These are phyloP conservation scores for Panicum virgatum DNA, from an alignment of 202 grass and related monocot genomes.

Conservation along the genomic window DNA sequence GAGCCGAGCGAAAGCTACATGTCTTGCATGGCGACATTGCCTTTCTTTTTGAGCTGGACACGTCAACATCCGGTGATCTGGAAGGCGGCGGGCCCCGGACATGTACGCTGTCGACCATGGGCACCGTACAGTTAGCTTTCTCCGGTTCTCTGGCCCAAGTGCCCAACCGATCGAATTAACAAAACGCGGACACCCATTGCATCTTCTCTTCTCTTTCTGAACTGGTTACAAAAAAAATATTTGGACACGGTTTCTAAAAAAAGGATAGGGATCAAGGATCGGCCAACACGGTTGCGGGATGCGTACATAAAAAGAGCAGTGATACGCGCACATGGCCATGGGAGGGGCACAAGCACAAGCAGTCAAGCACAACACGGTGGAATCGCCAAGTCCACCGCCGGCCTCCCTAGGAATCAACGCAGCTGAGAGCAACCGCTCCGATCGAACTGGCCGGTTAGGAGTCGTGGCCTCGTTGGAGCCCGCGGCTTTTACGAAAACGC, in stretches of 20 bases:
- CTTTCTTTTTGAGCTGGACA: background rate
- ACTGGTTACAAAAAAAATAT: background rate
- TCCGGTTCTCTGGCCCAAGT: background rate
- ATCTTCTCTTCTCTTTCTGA: background rate
- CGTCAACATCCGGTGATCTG: conserved; percentile 27
- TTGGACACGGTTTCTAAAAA: background rate
- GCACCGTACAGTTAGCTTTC: conserved; percentile 21
- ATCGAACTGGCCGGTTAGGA: conserved; percentile 11
- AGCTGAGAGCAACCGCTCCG: background rate
- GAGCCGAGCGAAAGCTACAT: background rate
- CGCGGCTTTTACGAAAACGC: conserved; percentile 52
- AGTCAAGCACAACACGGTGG: background rate
- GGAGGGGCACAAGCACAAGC: too few relatives aligned
- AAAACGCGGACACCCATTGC: background rate
- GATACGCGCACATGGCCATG: background rate
- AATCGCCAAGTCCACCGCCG: background rate
- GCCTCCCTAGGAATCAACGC: conserved; percentile 18
- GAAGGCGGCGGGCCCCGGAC: conserved; percentile 2
- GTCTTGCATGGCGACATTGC: background rate
- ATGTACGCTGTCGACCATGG: conserved; percentile 22
- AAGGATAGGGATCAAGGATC: background rate
- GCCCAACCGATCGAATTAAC: conserved; percentile 7
- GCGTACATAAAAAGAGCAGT: background rate
- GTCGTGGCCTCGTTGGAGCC: background rate
- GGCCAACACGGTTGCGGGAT: background rate